These are phyloP conservation scores for Lentinula detonsa DNA, from an alignment of 768 basidiomycete genomes.

Conservation along the genomic window DNA sequence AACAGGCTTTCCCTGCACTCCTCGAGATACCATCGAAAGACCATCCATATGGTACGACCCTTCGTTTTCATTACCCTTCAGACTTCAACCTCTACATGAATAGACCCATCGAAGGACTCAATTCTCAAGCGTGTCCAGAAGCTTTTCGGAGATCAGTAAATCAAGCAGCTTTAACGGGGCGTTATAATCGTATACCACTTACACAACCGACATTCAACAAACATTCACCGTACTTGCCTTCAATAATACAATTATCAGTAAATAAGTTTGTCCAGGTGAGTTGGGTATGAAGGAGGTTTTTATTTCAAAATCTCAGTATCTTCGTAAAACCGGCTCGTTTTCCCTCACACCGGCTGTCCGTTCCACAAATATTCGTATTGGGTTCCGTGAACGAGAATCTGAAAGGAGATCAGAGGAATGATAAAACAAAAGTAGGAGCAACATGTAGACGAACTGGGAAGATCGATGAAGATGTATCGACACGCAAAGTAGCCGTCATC, in stretches of 20 bases:
- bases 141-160: conserved; percentile 70
- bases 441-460: conserved; percentile 57
- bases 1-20: conserved; percentile 92
- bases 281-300: conserved; percentile 10
- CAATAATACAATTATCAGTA: neutral
- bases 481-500: conserved; percentile 73
- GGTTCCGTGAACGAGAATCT: conserved; percentile 60
- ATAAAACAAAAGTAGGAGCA: conserved; percentile 11
- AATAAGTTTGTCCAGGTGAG: conserved; percentile 13
- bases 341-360: conserved; percentile 60
- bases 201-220: neutral
- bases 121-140: conserved; percentile 96
- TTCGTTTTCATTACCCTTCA: neutral
- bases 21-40: conserved; percentile 99
- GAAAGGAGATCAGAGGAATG: conserved; percentile 7
- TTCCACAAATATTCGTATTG: conserved; percentile 67
- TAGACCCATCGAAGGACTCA: conserved; percentile 95
- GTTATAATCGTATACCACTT: neutral
- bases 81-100: conserved; percentile 11
- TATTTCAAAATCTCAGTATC: conserved; percentile 14
- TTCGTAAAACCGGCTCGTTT: conserved; percentile 66
- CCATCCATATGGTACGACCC: conserved; percentile 84
- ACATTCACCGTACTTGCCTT: conserved; percentile 4
- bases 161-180: conserved; percentile 25
- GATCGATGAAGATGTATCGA: conserved; percentile 71